Conservation (phyloP, 1,284 basidiomycete species). For the Malassezia japonica region DNA sequence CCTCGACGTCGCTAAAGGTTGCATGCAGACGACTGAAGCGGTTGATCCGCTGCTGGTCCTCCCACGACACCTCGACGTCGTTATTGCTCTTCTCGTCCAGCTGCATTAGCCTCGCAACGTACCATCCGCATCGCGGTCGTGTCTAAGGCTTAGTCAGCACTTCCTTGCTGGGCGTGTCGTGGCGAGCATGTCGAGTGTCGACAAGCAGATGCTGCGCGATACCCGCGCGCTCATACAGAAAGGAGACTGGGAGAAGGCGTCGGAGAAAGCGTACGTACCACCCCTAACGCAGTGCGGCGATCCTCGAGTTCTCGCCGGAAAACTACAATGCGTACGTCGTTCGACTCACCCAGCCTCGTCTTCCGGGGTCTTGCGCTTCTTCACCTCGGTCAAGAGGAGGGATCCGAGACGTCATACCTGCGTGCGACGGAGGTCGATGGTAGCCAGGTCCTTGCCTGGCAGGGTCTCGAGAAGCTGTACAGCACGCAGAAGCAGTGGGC, state of each 20-base stretch:
- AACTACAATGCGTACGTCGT: constrained; percentile 47
- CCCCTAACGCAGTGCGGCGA: neutral
- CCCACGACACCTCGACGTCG: constrained; percentile 79
- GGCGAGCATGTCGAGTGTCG: constrained; percentile 12
- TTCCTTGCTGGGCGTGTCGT: neutral
- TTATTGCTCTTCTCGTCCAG: constrained; percentile 51
- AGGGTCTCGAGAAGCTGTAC: constrained; percentile 50
- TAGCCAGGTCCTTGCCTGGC: constrained; percentile 45
- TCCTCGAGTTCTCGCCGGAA: constrained; percentile 34
- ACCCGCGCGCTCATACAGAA: constrained; percentile 12
- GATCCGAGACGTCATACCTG: constrained; percentile 39
- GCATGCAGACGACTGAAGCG: constrained; percentile 83
- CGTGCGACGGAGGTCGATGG: constrained; percentile 46
- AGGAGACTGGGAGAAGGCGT: constrained; percentile 15
- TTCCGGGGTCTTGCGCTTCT: constrained; percentile 31
- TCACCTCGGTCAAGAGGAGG: constrained; percentile 23
- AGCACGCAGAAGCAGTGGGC: constrained; percentile 43
- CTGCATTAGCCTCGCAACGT: constrained; percentile 3
- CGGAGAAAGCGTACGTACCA: constrained; percentile 8
- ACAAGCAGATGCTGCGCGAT: constrained; percentile 18
- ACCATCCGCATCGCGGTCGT: constrained; percentile 10
- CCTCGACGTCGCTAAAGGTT: constrained; percentile 63
- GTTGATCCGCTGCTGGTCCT: constrained; percentile 89
- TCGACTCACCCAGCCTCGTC: constrained; percentile 15
- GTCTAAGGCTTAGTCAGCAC: constrained; percentile 3